A percentile compares a stretch with the other conserved stretches of the same genome.
Conservation (phyloP, 2,329 filamentous ascomycete genomes). For the Pestalotiopsis sp. region DNA sequence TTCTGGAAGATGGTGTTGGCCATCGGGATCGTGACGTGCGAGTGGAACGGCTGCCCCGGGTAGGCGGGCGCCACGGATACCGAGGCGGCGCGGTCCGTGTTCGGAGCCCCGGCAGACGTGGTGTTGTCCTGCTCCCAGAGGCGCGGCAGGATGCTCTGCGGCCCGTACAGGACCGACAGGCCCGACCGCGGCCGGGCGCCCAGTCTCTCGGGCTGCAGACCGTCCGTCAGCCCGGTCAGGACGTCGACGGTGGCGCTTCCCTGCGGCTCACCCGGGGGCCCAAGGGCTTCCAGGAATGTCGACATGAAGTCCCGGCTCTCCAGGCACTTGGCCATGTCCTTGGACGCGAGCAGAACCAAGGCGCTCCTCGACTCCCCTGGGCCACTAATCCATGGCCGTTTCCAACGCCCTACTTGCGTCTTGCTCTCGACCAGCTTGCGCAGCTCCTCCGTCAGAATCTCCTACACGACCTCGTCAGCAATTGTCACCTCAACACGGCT, state of each 20-base stretch:
- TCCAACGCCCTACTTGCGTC: neutral
- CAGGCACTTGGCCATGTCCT: conserved; percentile 46
- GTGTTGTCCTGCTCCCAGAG: conserved; percentile 39
- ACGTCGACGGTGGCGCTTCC: conserved; percentile 33
- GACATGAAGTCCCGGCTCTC: conserved; percentile 44
- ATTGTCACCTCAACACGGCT: too few species aligned
- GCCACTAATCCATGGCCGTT: neutral
- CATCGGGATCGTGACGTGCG: conserved; percentile 59
- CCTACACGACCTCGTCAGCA: neutral
- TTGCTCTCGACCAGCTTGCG: neutral
- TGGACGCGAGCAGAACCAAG: conserved; percentile 51
- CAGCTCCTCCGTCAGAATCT: neutral
- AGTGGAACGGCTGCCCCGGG: neutral
- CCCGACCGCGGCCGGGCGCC: conserved; percentile 37
- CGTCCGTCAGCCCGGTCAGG: conserved; percentile 57
- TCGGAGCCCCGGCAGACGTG: neutral
- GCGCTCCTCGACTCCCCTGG: neutral
- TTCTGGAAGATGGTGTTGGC: conserved; percentile 80
- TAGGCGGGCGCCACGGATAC: neutral
- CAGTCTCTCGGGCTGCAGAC: conserved; percentile 40
- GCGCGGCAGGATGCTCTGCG: conserved; percentile 41
- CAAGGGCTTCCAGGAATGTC: conserved; percentile 27
- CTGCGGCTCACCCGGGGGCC: conserved; percentile 14
- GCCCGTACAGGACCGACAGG: conserved; percentile 53
- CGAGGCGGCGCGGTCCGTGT: conserved; percentile 28